These are phyloP conservation scores for Micromonas pusilla DNA, from an alignment of 139 green algal genomes.

Conservation along the genomic window DNA sequence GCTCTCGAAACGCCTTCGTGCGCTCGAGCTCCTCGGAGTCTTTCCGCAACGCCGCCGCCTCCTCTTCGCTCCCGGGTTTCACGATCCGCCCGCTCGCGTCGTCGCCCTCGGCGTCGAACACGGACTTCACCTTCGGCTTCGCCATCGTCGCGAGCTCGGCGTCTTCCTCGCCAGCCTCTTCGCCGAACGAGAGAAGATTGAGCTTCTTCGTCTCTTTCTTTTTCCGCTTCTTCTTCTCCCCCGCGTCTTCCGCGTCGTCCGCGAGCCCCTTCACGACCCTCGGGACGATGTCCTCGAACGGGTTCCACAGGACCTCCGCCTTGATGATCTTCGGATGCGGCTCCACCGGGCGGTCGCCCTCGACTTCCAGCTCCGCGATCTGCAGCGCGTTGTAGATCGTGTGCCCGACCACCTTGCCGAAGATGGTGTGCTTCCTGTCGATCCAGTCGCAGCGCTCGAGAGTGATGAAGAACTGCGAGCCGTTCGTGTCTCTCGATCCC, in stretches of 20 bases:
- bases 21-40: neutral
- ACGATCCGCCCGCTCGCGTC: neutral
- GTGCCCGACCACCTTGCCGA: conserved; percentile 77
- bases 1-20: neutral
- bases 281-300: conserved; percentile 91
- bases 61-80: neutral
- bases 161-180: conserved; percentile 57
- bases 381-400: conserved; percentile 86
- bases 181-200: conserved; percentile 80
- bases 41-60: neutral
- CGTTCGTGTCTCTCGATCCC: conserved; percentile 80
- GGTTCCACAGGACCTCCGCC: conserved; percentile 78
- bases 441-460: conserved; percentile 64
- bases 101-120: neutral
- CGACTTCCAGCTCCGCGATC: conserved; percentile 76
- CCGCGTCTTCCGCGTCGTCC: conserved; percentile 29
- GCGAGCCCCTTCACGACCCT: conserved; percentile 36
- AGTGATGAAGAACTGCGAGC: conserved; percentile 87
- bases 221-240: conserved; percentile 14
- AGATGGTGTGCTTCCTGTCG: conserved; percentile 87
- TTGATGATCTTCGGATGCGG: conserved; percentile 51
- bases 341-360: conserved; percentile 56
- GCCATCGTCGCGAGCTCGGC: conserved; percentile 34
- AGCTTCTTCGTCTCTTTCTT: conserved; percentile 27
- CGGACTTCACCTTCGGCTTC: conserved; percentile 46